Evolutionary conservation across 306 rosid genomes (phyloP).

Genomic region (Cucumis melo): DNA sequence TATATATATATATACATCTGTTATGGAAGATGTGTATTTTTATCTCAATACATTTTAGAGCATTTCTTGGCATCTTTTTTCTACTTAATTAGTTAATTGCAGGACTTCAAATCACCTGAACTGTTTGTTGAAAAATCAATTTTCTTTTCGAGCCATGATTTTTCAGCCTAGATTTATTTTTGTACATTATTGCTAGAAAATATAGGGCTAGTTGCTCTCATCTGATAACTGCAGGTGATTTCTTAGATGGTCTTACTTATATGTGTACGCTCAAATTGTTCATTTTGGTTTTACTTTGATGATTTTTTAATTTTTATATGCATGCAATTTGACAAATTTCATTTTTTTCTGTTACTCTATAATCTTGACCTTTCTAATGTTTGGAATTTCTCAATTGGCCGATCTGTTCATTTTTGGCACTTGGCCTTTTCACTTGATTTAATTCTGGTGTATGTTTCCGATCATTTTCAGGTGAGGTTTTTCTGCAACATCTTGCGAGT

Average conservation of each 20-base stretch:
- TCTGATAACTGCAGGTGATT: not conserved
- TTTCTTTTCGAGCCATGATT: not conserved
- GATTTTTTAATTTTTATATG: too few relatives aligned
- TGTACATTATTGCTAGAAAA: not conserved
- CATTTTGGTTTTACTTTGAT: too few relatives aligned
- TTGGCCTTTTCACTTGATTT: not conserved
- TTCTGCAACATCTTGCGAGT: conserved; percentile 64
- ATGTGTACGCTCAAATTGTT: too few relatives aligned
- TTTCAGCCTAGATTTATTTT: not conserved
- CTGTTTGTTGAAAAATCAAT: not conserved
- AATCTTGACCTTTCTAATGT: not conserved
- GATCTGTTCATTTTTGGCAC: not conserved
- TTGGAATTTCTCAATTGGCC: not conserved
- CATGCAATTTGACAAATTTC: too few relatives aligned
- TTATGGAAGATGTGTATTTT: not conserved
- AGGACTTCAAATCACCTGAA: not conserved
- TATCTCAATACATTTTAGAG: not conserved
- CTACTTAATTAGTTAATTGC: not conserved
- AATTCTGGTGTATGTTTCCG: not conserved
- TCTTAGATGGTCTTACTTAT: not conserved
- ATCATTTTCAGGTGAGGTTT: conserved; percentile 35
- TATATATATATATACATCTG: too few relatives aligned
- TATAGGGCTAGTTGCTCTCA: not conserved
- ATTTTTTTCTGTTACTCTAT: not conserved
- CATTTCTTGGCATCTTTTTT: not conserved